These are phyloP conservation scores for Cyanidium caldarium DNA, from an alignment of 23 red algal species.

Conservation along the genomic window DNA sequence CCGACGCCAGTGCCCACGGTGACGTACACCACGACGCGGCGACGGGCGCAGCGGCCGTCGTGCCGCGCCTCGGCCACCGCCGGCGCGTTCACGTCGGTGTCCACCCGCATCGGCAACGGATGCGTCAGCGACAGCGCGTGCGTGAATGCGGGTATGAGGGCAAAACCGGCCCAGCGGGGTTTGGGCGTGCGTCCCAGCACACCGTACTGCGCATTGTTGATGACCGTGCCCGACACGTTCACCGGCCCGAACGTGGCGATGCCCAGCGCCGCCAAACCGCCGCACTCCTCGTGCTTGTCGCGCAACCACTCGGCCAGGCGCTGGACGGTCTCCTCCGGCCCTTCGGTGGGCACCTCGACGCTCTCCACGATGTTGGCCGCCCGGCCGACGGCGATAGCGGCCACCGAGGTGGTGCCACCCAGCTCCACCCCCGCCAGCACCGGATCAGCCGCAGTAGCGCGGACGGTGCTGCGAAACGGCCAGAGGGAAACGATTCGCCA, in stretches of 20 bases:
- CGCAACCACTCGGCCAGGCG: slow-evolving; percentile 34
- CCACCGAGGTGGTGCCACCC: slow-evolving; percentile 70
- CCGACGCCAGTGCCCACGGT: slow-evolving; percentile 95
- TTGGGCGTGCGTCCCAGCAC: slow-evolving; percentile 46
- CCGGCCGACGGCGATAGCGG: slow-evolving; percentile 27
- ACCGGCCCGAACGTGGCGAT: slow-evolving; percentile 86
- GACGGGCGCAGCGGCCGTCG: slow-evolving; percentile 8
- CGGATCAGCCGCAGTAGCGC: too few species aligned
- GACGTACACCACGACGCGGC: slow-evolving; percentile 45
- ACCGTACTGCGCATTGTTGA: slow-evolving; percentile 17
- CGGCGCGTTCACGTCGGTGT: slow-evolving; percentile 97
- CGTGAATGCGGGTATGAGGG: slow-evolving; percentile 30
- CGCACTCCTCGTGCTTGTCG: slow-evolving; percentile 1
- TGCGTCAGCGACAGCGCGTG: background rate
- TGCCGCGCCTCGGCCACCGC: slow-evolving; percentile 63
- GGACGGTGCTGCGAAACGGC: too few species aligned
- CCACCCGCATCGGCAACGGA: slow-evolving; percentile 29
- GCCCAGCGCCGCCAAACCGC: slow-evolving; percentile 49
- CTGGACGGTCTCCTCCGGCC: slow-evolving; percentile 34
- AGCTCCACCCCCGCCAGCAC: slow-evolving; percentile 67
- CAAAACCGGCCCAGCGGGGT: slow-evolving; percentile 20
- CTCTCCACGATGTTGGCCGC: slow-evolving; percentile 46
- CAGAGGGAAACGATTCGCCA: too few species aligned
- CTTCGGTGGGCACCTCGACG: slow-evolving; percentile 50
- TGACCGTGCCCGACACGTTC: slow-evolving; percentile 14